These are phyloP conservation scores for Reutealis trisperma DNA, from an alignment of 345 rosid genomes.

Conservation along the genomic window DNA sequence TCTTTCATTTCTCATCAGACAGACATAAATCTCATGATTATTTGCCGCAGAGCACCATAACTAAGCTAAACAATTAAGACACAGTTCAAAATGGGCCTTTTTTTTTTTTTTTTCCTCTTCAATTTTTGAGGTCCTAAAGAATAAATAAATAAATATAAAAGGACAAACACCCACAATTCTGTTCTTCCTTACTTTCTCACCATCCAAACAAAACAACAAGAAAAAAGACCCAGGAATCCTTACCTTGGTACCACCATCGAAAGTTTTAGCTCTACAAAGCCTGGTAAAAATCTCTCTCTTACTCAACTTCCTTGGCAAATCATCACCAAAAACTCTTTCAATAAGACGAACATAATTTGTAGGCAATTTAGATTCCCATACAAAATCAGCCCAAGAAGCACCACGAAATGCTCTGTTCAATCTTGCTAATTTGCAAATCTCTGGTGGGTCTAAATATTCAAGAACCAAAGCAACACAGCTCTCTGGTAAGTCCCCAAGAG, in stretches of 20 bases:
- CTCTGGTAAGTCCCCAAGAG: slow-evolving; percentile 85
- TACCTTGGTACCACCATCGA: slow-evolving; percentile 84
- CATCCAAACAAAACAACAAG: slow-evolving; percentile 5
- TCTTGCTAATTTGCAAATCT: slow-evolving; percentile 72
- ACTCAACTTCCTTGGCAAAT: slow-evolving; percentile 37
- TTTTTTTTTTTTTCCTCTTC: not conserved
- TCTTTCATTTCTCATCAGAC: not conserved
- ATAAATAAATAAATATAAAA: no score
- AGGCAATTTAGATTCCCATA: slow-evolving; percentile 95
- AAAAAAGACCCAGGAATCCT: not conserved
- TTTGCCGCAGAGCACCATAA: no score
- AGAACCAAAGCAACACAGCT: slow-evolving; percentile 73
- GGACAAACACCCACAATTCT: not conserved
- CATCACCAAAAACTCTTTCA: slow-evolving; percentile 50
- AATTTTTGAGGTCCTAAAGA: not conserved
- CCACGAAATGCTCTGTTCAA: slow-evolving; percentile 79
- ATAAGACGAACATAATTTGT: slow-evolving; percentile 55
- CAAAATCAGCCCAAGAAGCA: slow-evolving; percentile 93
- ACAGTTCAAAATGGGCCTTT: not conserved
- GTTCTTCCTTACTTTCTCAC: not conserved
- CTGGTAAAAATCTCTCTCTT: slow-evolving; percentile 69
- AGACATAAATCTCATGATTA: not conserved
- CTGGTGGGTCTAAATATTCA: slow-evolving; percentile 68
- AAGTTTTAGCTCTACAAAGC: slow-evolving; percentile 59
- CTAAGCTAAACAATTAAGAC: not conserved